Percentiles rank a stretch among this genome's conserved stretches.
These are phyloP conservation scores for Aspergillus thermomutatus DNA, from an alignment of 2,329 filamentous ascomycete species.

Conservation along the genomic window DNA sequence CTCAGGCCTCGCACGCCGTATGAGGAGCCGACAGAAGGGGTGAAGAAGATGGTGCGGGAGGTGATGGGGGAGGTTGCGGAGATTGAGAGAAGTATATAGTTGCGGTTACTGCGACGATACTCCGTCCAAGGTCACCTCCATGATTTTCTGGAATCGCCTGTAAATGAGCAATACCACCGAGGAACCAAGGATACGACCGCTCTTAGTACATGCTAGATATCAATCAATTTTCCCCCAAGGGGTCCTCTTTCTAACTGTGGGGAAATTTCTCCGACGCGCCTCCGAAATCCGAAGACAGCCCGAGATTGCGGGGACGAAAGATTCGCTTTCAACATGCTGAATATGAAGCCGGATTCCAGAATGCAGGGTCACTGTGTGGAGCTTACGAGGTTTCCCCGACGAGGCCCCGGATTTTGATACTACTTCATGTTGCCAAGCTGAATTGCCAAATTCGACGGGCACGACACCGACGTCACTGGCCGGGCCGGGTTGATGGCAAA, in stretches of 20 bases:
- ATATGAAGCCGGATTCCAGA: too few relatives aligned
- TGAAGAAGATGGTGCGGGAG: constrained; percentile 42
- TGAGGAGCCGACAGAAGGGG: constrained; percentile 42
- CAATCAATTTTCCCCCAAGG: too few relatives aligned
- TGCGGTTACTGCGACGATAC: background rate
- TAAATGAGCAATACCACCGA: background rate
- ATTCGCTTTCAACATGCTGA: background rate
- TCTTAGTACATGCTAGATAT: too few relatives aligned
- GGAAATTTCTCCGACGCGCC: background rate
- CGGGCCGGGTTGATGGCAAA: background rate
- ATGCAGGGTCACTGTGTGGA: too few relatives aligned
- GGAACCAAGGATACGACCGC: background rate
- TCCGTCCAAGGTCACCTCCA: background rate
- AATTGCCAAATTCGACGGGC: background rate
- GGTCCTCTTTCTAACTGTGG: background rate
- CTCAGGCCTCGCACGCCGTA: constrained; percentile 63
- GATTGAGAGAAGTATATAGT: constrained; percentile 32
- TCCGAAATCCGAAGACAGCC: background rate
- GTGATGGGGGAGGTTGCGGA: constrained; percentile 41
- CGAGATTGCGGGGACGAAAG: background rate
- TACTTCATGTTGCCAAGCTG: background rate
- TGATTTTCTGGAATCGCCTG: too few relatives aligned
- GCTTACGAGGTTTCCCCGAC: background rate
- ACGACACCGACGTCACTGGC: background rate
- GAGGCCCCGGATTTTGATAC: background rate